phyloP scores from a whole-genome alignment of 805 yeast genomes.

The Saturnispora dispora region DNA sequence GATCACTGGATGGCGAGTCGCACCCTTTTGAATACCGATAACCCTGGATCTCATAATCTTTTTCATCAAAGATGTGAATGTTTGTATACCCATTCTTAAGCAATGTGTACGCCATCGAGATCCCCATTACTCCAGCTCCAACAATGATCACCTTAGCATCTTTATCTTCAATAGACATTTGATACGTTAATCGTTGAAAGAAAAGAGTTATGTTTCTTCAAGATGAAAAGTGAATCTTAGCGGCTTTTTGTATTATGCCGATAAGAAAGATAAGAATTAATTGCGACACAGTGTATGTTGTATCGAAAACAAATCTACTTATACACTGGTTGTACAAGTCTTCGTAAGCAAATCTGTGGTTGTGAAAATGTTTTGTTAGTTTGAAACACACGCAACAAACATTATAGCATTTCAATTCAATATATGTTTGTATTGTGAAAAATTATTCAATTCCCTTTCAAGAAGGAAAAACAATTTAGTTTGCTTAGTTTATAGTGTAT shows the following conservation, averaged over 20 bases:
- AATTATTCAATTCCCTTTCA: too few species aligned
- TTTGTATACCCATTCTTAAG: slow-evolving; percentile 15
- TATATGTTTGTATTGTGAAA: too few species aligned
- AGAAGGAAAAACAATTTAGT: too few species aligned
- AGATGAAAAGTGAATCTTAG: not conserved
- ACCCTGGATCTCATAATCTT: slow-evolving; percentile 10
- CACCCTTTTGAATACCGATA: slow-evolving; percentile 16
- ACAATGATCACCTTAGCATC: slow-evolving; percentile 25
- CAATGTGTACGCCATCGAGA: slow-evolving; percentile 31
- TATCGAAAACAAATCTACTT: not conserved
- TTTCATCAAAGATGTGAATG: slow-evolving; percentile 16
- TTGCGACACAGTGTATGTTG: not conserved
- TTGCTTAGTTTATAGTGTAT: too few species aligned
- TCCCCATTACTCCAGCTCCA: slow-evolving; percentile 46
- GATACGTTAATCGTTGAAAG: not conserved
- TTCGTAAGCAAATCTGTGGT: too few species aligned
- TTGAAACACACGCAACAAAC: too few species aligned
- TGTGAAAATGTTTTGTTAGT: too few species aligned
- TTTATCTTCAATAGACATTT: slow-evolving; percentile 7
- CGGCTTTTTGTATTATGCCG: not conserved
- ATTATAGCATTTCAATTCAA: too few species aligned
- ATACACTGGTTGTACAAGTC: not conserved
- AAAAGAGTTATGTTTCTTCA: not conserved
- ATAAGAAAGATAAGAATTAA: not conserved
- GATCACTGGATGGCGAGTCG: slow-evolving; percentile 19